Base-by-base conservation (phyloP, 148 eudicot genomes). In the Suaeda aralocaspica region DNA sequence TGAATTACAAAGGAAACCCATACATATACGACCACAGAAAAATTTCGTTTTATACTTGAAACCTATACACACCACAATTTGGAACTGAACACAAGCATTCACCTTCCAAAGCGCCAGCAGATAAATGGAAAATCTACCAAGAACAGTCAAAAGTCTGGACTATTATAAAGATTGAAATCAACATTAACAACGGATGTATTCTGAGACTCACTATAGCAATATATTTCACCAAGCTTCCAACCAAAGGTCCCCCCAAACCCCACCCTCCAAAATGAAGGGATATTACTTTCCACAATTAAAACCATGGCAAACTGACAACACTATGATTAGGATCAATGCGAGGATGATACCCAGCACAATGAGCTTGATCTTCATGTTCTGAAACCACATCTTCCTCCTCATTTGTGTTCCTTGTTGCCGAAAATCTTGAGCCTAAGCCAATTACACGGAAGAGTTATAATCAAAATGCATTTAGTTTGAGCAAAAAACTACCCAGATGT, bases 341-440 rank as follows among this genome's bases (percentile, higher is more conserved):
- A 82, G 70, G 72, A 82, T 82, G 74, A 82, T 82, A 56, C 76
- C 85, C 60, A 82, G 66, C 56, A 82, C 85, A 9, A 82, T 82
- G 64, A 82, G 85, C 78, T 82, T 82, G 71, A 82, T 79, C 75
- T 82, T 82, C 85, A 82, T 82, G 72, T 79, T 82, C 69, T 82
- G 85, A 62, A 82, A 68, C 85, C 85, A 82, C 85, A 82, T 82
- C 71, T 82, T 82, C 68, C 85, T 82, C 78, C 83, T 82, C 80
- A 82, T 70, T 56, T 65, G 44, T 51, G 85, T 82, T 73, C 85
- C 85, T 68, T 79, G 80, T 34, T 77, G 77, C 53, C 82, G 59
- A 76, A 82, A 82, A 64, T 82, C 85, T 63, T 82, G 85, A 56
- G 85, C 85, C 85, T 82, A 10, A 15, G 19, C n/a, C 22, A 24